phyloP scores from a whole-genome alignment of 257 asterid genomes.

The Thymus quinquecostatus region DNA sequence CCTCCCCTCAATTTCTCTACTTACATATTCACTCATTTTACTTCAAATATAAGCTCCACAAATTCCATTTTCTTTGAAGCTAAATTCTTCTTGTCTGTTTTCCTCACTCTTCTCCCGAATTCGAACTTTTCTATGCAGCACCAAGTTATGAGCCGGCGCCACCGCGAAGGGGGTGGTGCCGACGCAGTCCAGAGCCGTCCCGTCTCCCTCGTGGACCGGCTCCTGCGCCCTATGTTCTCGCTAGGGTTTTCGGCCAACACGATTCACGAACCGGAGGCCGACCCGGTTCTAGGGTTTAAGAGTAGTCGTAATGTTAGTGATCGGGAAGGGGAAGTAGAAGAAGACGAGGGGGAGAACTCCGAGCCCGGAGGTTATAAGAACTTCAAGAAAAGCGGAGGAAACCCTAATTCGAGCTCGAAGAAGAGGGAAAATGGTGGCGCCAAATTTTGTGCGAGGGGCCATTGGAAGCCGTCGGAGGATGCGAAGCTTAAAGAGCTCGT shows the following conservation, averaged over 20 bases:
- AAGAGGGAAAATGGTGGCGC: constrained; percentile 13
- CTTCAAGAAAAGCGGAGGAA: constrained; percentile 25
- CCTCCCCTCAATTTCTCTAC: constrained; percentile 9
- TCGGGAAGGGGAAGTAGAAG: constrained; percentile 1
- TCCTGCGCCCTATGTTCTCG: constrained; percentile 25
- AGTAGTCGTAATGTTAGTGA: not conserved
- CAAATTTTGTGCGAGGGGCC: constrained; percentile 45
- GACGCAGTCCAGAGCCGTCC: constrained; percentile 2
- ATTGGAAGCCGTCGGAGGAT: constrained; percentile 69
- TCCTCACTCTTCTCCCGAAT: not conserved
- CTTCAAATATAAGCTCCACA: not conserved
- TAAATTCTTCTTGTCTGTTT: not conserved
- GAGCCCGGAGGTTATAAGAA: not conserved
- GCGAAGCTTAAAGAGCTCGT: constrained; percentile 55
- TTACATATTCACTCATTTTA: not conserved
- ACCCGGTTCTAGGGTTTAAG: constrained; percentile 2
- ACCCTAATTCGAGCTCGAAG: constrained; percentile 27
- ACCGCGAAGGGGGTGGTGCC: constrained; percentile 24
- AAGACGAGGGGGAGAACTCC: not conserved
- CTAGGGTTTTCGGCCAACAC: constrained; percentile 24
- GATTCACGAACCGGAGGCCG: not conserved
- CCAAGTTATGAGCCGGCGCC: not conserved
- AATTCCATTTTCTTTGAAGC: not conserved
- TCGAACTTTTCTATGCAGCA: constrained; percentile 19
- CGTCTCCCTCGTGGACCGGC: constrained; percentile 18